phyloP scores from a whole-genome alignment of 208 protist species.

The Naegleria gruberi region DNA sequence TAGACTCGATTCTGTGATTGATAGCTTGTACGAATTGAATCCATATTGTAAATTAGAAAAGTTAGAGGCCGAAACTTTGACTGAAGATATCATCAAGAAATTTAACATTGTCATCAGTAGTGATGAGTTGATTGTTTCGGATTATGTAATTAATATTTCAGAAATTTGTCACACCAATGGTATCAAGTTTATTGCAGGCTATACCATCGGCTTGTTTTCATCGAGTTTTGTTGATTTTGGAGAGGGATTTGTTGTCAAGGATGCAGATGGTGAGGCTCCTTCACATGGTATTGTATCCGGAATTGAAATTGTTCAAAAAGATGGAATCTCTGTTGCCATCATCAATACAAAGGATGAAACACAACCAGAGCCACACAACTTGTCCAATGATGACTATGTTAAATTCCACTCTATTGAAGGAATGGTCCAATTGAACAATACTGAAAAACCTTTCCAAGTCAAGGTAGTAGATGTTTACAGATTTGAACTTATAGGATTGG shows the following conservation, averaged over 20 bases:
- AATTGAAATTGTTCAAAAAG: conserved; percentile 48
- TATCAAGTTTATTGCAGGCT: conserved; percentile 43
- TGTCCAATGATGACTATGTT: background rate
- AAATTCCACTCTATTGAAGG: background rate
- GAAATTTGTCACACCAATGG: conserved; percentile 34
- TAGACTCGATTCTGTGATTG: conserved; percentile 42
- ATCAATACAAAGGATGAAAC: conserved; percentile 36
- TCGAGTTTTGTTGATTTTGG: conserved; percentile 68
- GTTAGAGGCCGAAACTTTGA: conserved; percentile 32
- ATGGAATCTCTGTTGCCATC: conserved; percentile 38
- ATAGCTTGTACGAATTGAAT: conserved; percentile 73
- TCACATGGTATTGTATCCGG: conserved; percentile 46
- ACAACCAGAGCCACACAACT: background rate
- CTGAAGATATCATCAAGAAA: background rate
- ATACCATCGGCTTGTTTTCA: conserved; percentile 50
- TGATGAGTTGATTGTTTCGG: conserved; percentile 30
- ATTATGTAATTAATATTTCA: conserved; percentile 42
- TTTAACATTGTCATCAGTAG: conserved; percentile 50
- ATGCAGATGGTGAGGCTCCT: conserved; percentile 56
- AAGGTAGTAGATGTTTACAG: conserved; percentile 10
- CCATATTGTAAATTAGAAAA: conserved; percentile 50
- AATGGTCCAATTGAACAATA: conserved; percentile 16
- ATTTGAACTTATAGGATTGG: background rate
- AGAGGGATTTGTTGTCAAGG: conserved; percentile 47
- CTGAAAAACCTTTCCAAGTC: background rate